Percentiles rank a stretch among this genome's conserved stretches.
These are phyloP conservation scores for Bruguiera parviflora DNA, from an alignment of 345 rosid species.

Conservation along the genomic window DNA sequence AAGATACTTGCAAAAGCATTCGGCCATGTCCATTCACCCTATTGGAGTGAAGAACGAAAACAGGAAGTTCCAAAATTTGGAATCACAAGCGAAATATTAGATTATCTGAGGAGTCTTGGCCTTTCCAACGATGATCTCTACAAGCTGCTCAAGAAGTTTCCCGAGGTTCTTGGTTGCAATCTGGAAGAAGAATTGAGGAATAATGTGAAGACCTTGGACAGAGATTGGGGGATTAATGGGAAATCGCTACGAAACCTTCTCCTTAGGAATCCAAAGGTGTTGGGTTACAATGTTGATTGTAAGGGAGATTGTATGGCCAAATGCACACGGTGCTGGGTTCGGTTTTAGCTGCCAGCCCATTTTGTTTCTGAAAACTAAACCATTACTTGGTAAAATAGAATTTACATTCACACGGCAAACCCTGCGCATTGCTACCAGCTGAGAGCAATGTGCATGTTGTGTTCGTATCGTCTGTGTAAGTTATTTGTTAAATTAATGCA, in stretches of 20 bases:
- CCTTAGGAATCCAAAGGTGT: conserved; percentile 80
- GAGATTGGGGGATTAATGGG: conserved; percentile 76
- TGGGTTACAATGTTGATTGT: conserved; percentile 88
- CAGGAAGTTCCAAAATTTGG: conserved; percentile 59
- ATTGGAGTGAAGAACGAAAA: conserved; percentile 81
- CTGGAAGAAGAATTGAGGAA: conserved; percentile 66
- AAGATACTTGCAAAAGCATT: conserved; percentile 89
- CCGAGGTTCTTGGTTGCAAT: conserved; percentile 81
- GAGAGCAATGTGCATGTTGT: too few species aligned
- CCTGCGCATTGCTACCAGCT: too few species aligned
- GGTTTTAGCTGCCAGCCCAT: conserved; percentile 43
- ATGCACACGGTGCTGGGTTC: conserved; percentile 94
- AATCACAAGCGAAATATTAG: conserved; percentile 45
- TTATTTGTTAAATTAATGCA: too few species aligned
- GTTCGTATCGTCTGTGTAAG: too few species aligned
- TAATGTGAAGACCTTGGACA: conserved; percentile 64
- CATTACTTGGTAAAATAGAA: not conserved
- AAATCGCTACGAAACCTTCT: conserved; percentile 63
- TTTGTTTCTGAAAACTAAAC: too few species aligned
- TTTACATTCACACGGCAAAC: too few species aligned
- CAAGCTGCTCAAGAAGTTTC: conserved; percentile 81
- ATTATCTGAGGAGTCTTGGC: conserved; percentile 57
- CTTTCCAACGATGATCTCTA: conserved; percentile 60
- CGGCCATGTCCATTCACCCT: conserved; percentile 75
- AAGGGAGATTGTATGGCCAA: conserved; percentile 90